Evolutionary conservation across 306 rosid species (phyloP), one percentile per base, ranked within the genome.

Genomic region (Cicer yamashitae): DNA sequence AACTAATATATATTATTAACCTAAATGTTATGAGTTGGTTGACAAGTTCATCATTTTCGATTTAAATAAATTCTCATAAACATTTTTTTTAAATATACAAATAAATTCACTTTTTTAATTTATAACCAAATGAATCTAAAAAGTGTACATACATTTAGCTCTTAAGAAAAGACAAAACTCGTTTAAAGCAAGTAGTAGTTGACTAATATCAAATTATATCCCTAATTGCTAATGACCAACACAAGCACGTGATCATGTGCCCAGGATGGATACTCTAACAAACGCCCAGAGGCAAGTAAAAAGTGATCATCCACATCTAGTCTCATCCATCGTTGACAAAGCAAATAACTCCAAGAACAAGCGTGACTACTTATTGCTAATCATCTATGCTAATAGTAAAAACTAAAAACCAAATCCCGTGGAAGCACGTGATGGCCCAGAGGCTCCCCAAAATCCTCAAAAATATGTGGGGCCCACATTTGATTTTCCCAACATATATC

Each of bases 371-470:
- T 34, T 18, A 25, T 52, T 80, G 60, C 77, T 71, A 84, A 79
- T 71, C 84, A 20, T 56, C 41, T 54, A 39, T 10, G 76, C 30
- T 46, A 44, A 46, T 47, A 12, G 10, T 10, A 8, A 4, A 6
- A 14, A 39, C 1, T 10, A 8, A 4, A 6, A 5, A 48, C 13
- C 37, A 1, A 25, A 25, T 12, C 71, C 10, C 17, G 46, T 8
- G 56, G 10, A 41, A 63, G 79, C 82, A 71, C 68, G 80, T 73
- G 80, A 75, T 40, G 52, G 64, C 61, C 67, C 67, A 74, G 12
- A 59, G 44, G 50, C 47, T 51, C 79, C 63, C 79, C 63, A 17
- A 64, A 57, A 57, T 13, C 45, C 10, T 37, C 46, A 46, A 8
- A 34, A 7, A 11, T 17, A 53, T 45, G 10, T 70, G 75, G 66